Conservation (phyloP, 805 yeast species). For the Kuraishia cidri region DNA sequence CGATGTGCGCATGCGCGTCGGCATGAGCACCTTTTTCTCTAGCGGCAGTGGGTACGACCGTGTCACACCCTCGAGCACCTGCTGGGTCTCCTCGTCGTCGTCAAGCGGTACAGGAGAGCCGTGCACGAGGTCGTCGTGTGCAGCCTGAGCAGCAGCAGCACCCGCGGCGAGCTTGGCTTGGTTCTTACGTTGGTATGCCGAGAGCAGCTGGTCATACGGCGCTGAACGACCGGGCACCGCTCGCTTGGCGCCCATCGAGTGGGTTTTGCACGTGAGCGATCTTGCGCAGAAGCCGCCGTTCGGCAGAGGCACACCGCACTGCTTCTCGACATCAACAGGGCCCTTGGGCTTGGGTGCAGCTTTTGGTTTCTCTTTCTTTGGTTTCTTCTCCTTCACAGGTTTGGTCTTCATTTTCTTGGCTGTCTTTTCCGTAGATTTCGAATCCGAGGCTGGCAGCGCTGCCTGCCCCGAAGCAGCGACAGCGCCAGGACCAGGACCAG, state of each 20-base stretch:
- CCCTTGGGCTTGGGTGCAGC: slow-evolving; percentile 52
- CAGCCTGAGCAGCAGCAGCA: slow-evolving; percentile 71
- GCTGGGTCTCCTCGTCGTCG: slow-evolving; percentile 90
- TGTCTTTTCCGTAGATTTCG: background rate
- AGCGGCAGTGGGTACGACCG: slow-evolving; percentile 77
- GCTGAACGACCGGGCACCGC: slow-evolving; percentile 92
- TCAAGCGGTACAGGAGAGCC: slow-evolving; percentile 44
- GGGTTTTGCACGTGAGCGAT: slow-evolving; percentile 93
- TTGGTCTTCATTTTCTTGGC: slow-evolving; percentile 8
- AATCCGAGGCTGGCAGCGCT: too few species aligned
- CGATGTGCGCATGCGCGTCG: slow-evolving; percentile 60
- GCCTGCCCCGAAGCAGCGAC: background rate
- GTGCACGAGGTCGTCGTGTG: slow-evolving; percentile 55
- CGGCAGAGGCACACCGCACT: slow-evolving; percentile 92
- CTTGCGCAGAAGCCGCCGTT: slow-evolving; percentile 96
- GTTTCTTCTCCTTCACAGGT: slow-evolving; percentile 2
- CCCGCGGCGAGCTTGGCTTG: slow-evolving; percentile 85
- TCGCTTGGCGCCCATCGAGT: slow-evolving; percentile 97
- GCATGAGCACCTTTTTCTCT: slow-evolving; percentile 64
- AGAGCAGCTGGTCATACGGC: slow-evolving; percentile 80
- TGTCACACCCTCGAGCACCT: slow-evolving; percentile 82
- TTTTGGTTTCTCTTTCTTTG: slow-evolving; percentile 3
- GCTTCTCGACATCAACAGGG: slow-evolving; percentile 86
- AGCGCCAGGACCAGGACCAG: background rate
- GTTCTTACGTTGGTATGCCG: slow-evolving; percentile 85